Evolutionary conservation across 1,139 yeast genomes (phyloP).

Genomic region (Chernovozyma sophiae-reginae): DNA sequence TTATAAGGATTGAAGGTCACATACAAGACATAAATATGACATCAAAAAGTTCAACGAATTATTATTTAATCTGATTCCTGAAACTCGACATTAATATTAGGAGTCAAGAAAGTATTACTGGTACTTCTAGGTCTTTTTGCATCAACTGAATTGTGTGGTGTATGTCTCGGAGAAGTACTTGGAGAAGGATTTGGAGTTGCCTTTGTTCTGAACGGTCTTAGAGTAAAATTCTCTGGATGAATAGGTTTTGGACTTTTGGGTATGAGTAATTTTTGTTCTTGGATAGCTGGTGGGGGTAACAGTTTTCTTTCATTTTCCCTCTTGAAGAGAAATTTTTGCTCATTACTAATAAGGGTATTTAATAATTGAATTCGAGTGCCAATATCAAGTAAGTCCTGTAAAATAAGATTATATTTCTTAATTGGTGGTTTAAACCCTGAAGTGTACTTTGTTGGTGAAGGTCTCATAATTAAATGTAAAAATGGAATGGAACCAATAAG

Average conservation of each 20-base stretch:
- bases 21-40: background rate
- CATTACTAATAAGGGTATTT: conserved; percentile 25
- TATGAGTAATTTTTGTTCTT: conserved; percentile 7
- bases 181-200: conserved; percentile 43
- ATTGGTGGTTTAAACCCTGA: conserved; percentile 43
- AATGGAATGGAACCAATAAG: conserved; percentile 38
- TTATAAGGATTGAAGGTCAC: background rate
- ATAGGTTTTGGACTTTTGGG: conserved; percentile 21
- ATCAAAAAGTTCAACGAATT: no score
- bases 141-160: conserved; percentile 16
- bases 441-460: conserved; percentile 33
- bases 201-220: conserved; percentile 42
- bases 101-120: conserved; percentile 25
- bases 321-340: conserved; percentile 24
- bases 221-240: conserved; percentile 29
- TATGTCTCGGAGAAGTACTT: conserved; percentile 30
- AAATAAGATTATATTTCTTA: conserved; percentile 22
- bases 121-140: conserved; percentile 14
- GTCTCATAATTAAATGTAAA: conserved; percentile 39
- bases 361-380: conserved; percentile 24
- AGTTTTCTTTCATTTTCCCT: conserved; percentile 29
- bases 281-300: conserved; percentile 16
- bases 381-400: conserved; percentile 26
- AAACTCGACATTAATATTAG: conserved; percentile 30
- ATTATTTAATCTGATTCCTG: conserved; percentile 9